A percentile compares a stretch with the other conserved stretches of the same genome.
These are phyloP conservation scores for Colletotrichum simmondsii DNA, from an alignment of 2,329 filamentous ascomycete species.

Conservation along the genomic window DNA sequence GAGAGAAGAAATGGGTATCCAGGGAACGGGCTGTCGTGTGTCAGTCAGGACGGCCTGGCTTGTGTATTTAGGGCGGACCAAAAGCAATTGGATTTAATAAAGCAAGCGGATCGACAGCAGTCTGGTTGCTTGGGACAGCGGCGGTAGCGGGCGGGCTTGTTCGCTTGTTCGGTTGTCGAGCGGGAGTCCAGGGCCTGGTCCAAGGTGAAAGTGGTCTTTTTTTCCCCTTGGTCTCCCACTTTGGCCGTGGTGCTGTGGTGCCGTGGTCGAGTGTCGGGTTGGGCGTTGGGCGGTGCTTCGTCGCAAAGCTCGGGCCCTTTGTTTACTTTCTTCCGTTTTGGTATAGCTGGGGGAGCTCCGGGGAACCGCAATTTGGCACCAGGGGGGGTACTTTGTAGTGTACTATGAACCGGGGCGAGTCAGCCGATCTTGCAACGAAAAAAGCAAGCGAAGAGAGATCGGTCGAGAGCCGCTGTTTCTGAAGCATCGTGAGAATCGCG, in stretches of 20 bases:
- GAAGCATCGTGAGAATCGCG: constrained; percentile 38
- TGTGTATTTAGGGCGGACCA: constrained; percentile 29
- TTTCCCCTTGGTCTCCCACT: neutral
- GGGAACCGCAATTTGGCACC: constrained; percentile 31
- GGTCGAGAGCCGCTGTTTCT: constrained; percentile 31
- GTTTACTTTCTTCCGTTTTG: constrained; percentile 53
- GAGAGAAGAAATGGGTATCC: constrained; percentile 34
- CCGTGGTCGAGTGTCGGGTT: constrained; percentile 32
- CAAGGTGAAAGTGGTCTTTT: constrained; percentile 10
- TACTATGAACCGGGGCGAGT: constrained; percentile 31
- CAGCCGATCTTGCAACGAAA: constrained; percentile 33
- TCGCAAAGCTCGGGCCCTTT: constrained; percentile 48
- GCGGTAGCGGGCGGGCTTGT: constrained; percentile 10
- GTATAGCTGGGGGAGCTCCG: constrained; percentile 44
- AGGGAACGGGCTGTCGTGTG: constrained; percentile 31
- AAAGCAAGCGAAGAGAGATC: constrained; percentile 30
- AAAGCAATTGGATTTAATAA: constrained; percentile 33
- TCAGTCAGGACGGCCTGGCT: constrained; percentile 34
- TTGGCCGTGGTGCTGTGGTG: neutral
- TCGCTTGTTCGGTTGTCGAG: constrained; percentile 13
- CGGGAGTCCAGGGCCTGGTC: constrained; percentile 22
- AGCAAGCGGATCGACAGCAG: constrained; percentile 23
- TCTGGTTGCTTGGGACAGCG: constrained; percentile 35
- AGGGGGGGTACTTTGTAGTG: constrained; percentile 10
- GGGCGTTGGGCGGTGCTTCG: constrained; percentile 36